Base-by-base conservation (phyloP, 2,329 filamentous ascomycete species). In the Aquanectria penicillioides region DNA sequence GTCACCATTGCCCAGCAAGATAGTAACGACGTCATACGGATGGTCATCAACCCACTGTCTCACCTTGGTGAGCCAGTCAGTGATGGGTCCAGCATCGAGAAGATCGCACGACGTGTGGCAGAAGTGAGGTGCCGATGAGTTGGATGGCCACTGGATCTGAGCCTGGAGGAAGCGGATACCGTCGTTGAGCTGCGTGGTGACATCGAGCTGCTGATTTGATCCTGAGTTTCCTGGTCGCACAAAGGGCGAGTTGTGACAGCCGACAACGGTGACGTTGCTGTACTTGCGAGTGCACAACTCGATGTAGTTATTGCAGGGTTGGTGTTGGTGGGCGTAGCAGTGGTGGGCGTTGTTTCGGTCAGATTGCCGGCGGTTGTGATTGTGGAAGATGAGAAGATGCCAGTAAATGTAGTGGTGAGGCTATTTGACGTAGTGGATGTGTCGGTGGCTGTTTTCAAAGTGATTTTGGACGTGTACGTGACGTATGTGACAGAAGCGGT, bases 61-160 rank as follows among this genome's bases (percentile, higher is more conserved):
- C 11, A 97, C 90, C 1, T 80, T 82, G 6, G 80, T 80, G 28
- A 97, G 86, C 79, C 92, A 95, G 37, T 85, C 79, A 51, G 89
- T 86, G 47, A 95, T 89, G 7, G 91, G 88, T 0, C 94, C 94
- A 2, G 86, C 91, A 66, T 97, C 89, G 26, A 97, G 84, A 3
- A 97, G 79, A 64, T 93, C 86, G 76, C 94, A 97, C 40, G 85
- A 88, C 1, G 91, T 92, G 74, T 97, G 94, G 76, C 94, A 97
- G 69, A 95, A 92, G 75, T 92, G 90, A 40, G 85, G 85, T 22
- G 73, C 76, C 2, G 78, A 79, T 31, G 74, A 77, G 64, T 84
- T 81, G 18, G 64, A 66, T 1, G 83, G 81, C 74, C 80, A 88
- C 59, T 88, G 86, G 50, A 89, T 88, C 73, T 89, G 86, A 3